Percentiles rank a stretch among this genome's conserved stretches.
These are phyloP conservation scores for Lablab purpureus DNA, from an alignment of 306 rosid species.

Conservation along the genomic window DNA sequence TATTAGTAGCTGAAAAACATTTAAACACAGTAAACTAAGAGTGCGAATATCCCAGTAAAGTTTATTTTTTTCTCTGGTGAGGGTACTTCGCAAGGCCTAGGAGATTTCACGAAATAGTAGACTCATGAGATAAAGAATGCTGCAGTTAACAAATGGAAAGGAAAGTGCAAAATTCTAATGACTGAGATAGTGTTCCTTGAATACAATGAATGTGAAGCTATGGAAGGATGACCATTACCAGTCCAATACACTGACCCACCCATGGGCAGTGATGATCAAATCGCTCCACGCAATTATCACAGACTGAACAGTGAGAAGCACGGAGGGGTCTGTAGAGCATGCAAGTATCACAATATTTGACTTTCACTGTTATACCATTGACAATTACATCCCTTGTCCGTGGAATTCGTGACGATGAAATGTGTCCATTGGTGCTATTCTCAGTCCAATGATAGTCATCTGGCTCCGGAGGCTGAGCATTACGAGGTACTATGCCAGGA, in stretches of 20 bases:
- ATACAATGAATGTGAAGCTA: background rate
- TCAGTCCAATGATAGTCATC: conserved; percentile 53
- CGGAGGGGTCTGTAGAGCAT: conserved; percentile 82
- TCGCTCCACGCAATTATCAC: conserved; percentile 82
- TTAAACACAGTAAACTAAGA: background rate
- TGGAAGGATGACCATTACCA: conserved; percentile 57
- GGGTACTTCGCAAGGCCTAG: background rate
- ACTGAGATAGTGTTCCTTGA: conserved; percentile 13
- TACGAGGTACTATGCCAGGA: conserved; percentile 85
- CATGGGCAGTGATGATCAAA: conserved; percentile 97
- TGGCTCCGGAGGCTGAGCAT: conserved; percentile 64
- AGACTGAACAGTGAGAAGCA: conserved; percentile 81
- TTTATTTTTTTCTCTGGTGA: background rate
- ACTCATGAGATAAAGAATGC: conserved; percentile 6
- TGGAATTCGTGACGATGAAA: conserved; percentile 50
- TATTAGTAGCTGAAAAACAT: background rate
- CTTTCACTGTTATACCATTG: conserved; percentile 61
- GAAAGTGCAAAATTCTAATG: conserved; percentile 5
- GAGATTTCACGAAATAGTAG: conserved; percentile 3
- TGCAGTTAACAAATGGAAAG: background rate
- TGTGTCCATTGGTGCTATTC: conserved; percentile 51
- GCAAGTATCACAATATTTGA: conserved; percentile 83
- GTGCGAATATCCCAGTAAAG: background rate
- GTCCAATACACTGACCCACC: conserved; percentile 90
- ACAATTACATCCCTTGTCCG: conserved; percentile 65